Conservation (phyloP, 805 yeast species). For the Candida corydali region DNA sequence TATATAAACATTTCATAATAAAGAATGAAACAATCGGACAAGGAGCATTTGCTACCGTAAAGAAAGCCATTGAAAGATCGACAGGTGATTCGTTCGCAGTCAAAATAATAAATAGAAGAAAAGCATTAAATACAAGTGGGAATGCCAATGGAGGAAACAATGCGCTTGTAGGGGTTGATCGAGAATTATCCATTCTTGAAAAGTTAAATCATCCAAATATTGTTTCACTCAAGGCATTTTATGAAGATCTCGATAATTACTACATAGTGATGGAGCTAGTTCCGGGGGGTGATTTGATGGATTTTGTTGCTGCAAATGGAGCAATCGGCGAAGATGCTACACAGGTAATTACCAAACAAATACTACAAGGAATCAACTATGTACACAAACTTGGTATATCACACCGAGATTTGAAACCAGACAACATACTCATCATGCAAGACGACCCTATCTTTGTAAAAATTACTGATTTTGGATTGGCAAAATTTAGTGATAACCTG, state of each 20-base stretch:
- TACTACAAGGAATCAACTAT: conserved; percentile 76
- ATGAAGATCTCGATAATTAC: conserved; percentile 75
- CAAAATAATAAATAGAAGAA: conserved; percentile 80
- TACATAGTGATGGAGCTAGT: conserved; percentile 94
- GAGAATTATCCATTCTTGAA: conserved; percentile 80
- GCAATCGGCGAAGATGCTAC: conserved; percentile 89
- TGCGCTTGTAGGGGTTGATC: conserved; percentile 68
- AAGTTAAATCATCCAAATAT: conserved; percentile 80
- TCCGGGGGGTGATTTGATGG: conserved; percentile 97
- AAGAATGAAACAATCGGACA: conserved; percentile 87
- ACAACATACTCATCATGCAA: conserved; percentile 83
- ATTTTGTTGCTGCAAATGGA: conserved; percentile 89
- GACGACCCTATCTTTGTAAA: conserved; percentile 91
- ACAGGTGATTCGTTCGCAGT: conserved; percentile 89
- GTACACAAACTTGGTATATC: conserved; percentile 88
- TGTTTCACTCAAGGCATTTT: conserved; percentile 76
- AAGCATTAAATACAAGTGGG: conserved; percentile 60
- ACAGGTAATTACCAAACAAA: conserved; percentile 80
- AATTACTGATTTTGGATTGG: conserved; percentile 94
- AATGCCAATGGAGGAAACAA: conserved; percentile 39
- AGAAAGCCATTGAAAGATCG: conserved; percentile 79
- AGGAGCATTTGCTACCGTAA: conserved; percentile 97
- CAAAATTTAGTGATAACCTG: conserved; percentile 80
- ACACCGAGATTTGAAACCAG: conserved; percentile 97
- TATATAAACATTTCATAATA: conserved; percentile 67